Evolutionary conservation across 768 basidiomycete genomes (phyloP), one percentile per base, ranked within the genome.

Genomic region (Tylopilus rubrobrunneus): DNA sequence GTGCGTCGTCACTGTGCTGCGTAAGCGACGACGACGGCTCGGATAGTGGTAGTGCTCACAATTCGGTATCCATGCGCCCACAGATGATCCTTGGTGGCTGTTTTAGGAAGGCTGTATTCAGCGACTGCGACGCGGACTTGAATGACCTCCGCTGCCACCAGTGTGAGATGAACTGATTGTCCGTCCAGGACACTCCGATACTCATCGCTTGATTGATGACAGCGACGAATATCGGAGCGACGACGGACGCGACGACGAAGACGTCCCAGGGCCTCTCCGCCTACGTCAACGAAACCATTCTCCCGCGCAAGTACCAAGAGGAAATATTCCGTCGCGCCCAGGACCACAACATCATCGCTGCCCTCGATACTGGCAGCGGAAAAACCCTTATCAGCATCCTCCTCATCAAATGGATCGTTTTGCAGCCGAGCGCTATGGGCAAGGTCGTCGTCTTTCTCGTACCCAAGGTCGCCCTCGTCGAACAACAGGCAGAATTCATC

Each of bases 391-490:
- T 84, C 62, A 79, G 78, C 53, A 76, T 77, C 42, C 70, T 82
- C 7, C 79, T 94, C 53, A 85, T 93, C 62, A 85, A 86, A 71
- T 91, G 86, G 85, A 77, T 87, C 51, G 75, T 82, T 19, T 63
- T 79, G 0, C 79, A 79, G 55, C 74, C 80, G 19, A 60, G 66
- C 15, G 75, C 78, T 2, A 60, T 70, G 40, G 78, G 76, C 49
- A 89, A 88, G 67, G 78, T 81, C 45, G 77, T 85, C 58, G 78
- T 92, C 10, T 94, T 94, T 63, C 77, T 95, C 33, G 91, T 91
- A 3, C 93, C 93, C 0, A 87, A 87, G 59, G 90, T 92, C 4
- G 78, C 89, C 3, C 79, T 96, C 15, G 93, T 94, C 21, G 82
- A 87, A 58, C 93, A 95, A 65, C 90, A 93, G 64, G 81, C 78